A percentile compares a stretch with the other conserved stretches of the same genome.
Evolutionary conservation across 257 asterid species (phyloP).

Genomic region (Scutellaria galericulata): DNA sequence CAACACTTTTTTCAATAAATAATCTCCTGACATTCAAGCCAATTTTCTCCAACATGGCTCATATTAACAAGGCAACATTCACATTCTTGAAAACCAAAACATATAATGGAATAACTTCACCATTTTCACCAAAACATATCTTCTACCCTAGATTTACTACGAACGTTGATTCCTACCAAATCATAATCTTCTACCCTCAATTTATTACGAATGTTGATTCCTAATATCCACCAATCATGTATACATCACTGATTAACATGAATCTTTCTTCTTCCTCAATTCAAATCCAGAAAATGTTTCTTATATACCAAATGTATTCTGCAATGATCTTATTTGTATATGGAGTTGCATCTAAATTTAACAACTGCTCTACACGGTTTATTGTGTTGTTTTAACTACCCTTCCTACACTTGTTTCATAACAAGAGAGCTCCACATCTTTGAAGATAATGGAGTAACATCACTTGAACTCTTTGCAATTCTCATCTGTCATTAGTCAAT

Average conservation of each 20-base stretch:
- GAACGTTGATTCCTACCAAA: slow-evolving; percentile 70
- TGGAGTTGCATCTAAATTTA: slow-evolving; percentile 83
- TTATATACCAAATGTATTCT: slow-evolving; percentile 94
- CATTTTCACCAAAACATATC: no score
- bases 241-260: neutral
- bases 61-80: no score
- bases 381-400: slow-evolving; percentile 59
- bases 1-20: no score
- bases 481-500: slow-evolving; percentile 95
- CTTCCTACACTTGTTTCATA: slow-evolving; percentile 69
- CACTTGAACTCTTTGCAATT: slow-evolving; percentile 55
- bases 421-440: slow-evolving; percentile 79
- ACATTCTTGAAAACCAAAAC: no score
- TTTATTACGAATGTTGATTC: no score
- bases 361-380: slow-evolving; percentile 85
- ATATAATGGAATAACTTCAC: no score
- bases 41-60: no score
- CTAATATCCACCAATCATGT: slow-evolving; percentile 78
- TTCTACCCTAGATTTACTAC: slow-evolving; percentile 91
- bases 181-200: no score
- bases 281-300: no score
- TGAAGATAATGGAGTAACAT: slow-evolving; percentile 60
- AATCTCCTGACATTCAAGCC: no score
- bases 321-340: slow-evolving; percentile 86
- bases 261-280: no score